These are phyloP conservation scores for Crassisporium funariophilum DNA, from an alignment of 768 basidiomycete species.

Conservation along the genomic window DNA sequence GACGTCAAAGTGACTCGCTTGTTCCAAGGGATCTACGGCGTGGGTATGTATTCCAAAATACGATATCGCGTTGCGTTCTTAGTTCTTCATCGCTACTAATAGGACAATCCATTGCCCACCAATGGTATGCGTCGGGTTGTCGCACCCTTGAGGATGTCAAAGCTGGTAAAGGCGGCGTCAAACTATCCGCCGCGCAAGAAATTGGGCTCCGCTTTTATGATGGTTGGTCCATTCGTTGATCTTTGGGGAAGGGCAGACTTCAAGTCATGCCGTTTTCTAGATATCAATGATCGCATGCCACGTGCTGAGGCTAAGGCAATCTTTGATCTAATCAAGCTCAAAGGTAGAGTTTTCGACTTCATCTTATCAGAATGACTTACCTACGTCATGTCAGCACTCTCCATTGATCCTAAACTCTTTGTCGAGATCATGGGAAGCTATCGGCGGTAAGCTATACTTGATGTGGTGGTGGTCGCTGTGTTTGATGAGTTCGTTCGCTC, in stretches of 20 bases:
- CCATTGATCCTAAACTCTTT: slow-evolving; percentile 68
- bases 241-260: not conserved
- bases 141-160: slow-evolving; percentile 76
- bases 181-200: slow-evolving; percentile 57
- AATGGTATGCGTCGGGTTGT: slow-evolving; percentile 78
- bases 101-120: slow-evolving; percentile 68
- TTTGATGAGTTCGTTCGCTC: too few relatives aligned
- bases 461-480: too few relatives aligned
- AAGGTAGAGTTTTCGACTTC: slow-evolving; percentile 45
- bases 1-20: slow-evolving; percentile 56
- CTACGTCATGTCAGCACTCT: slow-evolving; percentile 49
- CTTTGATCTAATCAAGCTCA: slow-evolving; percentile 69
- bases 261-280: slow-evolving; percentile 34
- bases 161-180: slow-evolving; percentile 60
- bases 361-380: slow-evolving; percentile 1
- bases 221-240: slow-evolving; percentile 43
- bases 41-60: slow-evolving; percentile 52
- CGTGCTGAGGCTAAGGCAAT: slow-evolving; percentile 76
- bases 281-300: slow-evolving; percentile 86
- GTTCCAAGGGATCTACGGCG: slow-evolving; percentile 86
- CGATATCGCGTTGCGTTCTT: not conserved
- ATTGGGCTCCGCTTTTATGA: slow-evolving; percentile 74
- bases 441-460: slow-evolving; percentile 67
- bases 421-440: slow-evolving; percentile 94
- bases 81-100: not conserved